phyloP scores from a whole-genome alignment of 225 moss, liverwort and hornwort genomes.

The Physcomitrium patens region DNA sequence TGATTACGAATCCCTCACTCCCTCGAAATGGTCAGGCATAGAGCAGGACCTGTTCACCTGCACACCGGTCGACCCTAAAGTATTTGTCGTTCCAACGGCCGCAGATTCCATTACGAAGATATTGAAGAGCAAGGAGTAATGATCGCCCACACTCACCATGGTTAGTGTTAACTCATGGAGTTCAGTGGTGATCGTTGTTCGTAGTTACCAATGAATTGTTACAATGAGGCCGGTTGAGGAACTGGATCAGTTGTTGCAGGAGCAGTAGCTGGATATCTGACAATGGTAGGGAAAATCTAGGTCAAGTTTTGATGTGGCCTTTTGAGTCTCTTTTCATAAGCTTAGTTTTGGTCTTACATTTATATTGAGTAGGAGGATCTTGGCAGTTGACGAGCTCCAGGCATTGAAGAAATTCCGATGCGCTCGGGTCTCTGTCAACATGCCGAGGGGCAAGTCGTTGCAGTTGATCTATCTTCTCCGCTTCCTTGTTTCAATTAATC shows the following conservation, averaged over 20 bases:
- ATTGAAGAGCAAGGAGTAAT: conserved; percentile 34
- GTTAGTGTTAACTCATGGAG: not conserved
- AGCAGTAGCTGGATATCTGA: too few species aligned
- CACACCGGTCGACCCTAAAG: conserved; percentile 40
- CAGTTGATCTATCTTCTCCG: not conserved
- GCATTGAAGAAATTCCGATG: not conserved
- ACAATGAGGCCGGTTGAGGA: not conserved
- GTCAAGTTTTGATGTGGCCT: not conserved
- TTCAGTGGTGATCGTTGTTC: not conserved
- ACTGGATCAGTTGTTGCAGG: not conserved
- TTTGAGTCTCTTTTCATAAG: not conserved
- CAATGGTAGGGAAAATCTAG: not conserved
- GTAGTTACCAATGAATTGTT: too few species aligned
- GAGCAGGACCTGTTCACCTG: conserved; percentile 63
- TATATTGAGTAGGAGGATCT: too few species aligned
- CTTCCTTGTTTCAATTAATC: not conserved
- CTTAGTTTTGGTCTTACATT: not conserved
- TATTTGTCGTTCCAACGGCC: conserved; percentile 24
- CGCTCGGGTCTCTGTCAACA: not conserved
- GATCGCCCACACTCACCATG: not conserved
- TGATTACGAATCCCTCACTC: not conserved
- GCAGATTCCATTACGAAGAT: conserved; percentile 42
- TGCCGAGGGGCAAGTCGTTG: not conserved
- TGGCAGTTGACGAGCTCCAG: not conserved
- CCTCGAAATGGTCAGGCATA: conserved; percentile 51